These are phyloP conservation scores for Phytophthora sp. DNA, from an alignment of 352 stramenopile species.

Conservation along the genomic window DNA sequence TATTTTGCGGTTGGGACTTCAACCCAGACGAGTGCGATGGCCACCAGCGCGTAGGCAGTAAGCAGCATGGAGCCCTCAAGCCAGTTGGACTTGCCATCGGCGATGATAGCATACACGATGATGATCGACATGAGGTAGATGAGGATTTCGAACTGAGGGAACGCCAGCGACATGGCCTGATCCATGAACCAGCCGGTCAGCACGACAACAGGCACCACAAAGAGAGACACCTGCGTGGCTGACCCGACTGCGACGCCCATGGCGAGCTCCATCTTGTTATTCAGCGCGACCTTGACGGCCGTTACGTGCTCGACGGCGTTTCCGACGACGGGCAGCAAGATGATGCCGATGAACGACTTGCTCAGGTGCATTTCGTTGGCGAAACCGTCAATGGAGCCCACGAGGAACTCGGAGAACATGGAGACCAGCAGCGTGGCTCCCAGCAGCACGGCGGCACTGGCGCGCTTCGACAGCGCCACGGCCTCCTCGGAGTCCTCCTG, in stretches of 20 bases:
- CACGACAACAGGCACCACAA: conserved; percentile 96
- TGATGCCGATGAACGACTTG: conserved; percentile 93
- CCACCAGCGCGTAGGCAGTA: conserved; percentile 91
- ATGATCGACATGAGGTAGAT: conserved; percentile 96
- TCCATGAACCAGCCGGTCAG: conserved; percentile 94
- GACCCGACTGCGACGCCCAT: conserved; percentile 98
- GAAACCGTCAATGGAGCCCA: conserved; percentile 83
- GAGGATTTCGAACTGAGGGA: conserved; percentile 96
- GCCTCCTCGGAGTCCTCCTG: conserved; percentile 63
- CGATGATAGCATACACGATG: conserved; percentile 94
- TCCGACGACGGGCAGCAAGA: conserved; percentile 97
- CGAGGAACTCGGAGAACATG: conserved; percentile 95
- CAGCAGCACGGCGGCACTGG: conserved; percentile 82
- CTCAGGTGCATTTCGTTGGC: conserved; percentile 64
- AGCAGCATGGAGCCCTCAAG: conserved; percentile 92
- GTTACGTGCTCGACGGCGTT: conserved; percentile 99
- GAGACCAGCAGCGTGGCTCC: conserved; percentile 91
- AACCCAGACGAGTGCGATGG: conserved; percentile 82
- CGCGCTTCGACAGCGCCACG: conserved; percentile 80
- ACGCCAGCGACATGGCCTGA: conserved; percentile 96
- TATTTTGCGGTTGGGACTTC: conserved; percentile 60
- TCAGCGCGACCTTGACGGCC: conserved; percentile 96
- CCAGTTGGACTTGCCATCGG: conserved; percentile 93
- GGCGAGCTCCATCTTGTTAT: conserved; percentile 98
- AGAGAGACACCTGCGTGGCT: conserved; percentile 97